A percentile compares a stretch with the other conserved stretches of the same genome.
Conservation (phyloP, 192 early-diverging fungal species). For the Chytriomyces hyalinus region DNA sequence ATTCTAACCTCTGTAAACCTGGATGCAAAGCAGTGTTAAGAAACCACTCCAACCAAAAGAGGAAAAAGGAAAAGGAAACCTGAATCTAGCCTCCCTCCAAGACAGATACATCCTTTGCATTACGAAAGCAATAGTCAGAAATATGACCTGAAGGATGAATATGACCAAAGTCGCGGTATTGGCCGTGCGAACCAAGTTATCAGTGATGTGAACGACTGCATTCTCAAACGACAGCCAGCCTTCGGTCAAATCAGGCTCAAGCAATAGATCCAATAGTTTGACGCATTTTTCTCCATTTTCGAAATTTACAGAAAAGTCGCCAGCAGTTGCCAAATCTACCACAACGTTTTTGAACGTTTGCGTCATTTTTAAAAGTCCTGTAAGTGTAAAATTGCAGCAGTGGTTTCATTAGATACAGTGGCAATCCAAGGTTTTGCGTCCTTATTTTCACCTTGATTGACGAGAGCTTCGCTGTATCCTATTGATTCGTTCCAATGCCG, state of each 20-base stretch:
- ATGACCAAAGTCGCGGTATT: background rate
- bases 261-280: background rate
- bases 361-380: background rate
- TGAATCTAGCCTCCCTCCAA: constrained; percentile 2
- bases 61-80: background rate
- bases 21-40: background rate
- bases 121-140: background rate
- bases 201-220: background rate
- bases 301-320: background rate
- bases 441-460: background rate
- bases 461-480: background rate
- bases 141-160: constrained; percentile 1
- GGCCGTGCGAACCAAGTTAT: background rate
- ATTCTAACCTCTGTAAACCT: background rate
- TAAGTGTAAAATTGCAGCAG: background rate
- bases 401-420: background rate
- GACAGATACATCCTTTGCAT: background rate
- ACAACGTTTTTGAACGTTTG: background rate
- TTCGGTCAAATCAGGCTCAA: background rate
- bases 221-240: constrained; percentile 2
- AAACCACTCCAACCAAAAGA: background rate
- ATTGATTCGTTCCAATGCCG: background rate
- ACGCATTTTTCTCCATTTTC: background rate
- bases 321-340: background rate
- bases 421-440: too few species aligned